These are phyloP conservation scores for Fusarium sp. DNA, from an alignment of 2,329 filamentous ascomycete genomes.

Conservation along the genomic window DNA sequence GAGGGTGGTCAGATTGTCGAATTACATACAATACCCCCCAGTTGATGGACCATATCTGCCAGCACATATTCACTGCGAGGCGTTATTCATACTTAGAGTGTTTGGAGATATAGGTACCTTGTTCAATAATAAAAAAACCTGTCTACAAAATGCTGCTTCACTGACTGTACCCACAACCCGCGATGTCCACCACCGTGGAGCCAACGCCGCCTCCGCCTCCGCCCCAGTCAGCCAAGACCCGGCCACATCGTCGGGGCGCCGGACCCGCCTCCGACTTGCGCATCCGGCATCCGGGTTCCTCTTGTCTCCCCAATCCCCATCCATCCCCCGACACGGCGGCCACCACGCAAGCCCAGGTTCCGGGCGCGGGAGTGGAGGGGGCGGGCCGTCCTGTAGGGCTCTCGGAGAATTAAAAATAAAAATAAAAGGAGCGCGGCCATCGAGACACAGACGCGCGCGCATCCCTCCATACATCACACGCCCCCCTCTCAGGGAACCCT, in stretches of 20 bases:
- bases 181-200: not conserved
- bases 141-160: not conserved
- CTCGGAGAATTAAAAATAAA: conserved; percentile 3
- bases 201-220: not conserved
- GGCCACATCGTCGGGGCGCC: conserved; percentile 5
- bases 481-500: conserved; percentile 2
- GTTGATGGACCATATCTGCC: not conserved
- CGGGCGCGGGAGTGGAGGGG: not conserved
- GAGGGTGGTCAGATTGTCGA: not conserved
- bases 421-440: not conserved
- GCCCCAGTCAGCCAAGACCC: not conserved
- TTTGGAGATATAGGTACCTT: not conserved
- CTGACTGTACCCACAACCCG: not conserved
- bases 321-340: not conserved
- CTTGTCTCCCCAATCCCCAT: not conserved
- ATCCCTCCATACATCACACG: not conserved
- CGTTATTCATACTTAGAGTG: not conserved
- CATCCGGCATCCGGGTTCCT: not conserved
- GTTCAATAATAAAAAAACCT: not conserved
- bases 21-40: not conserved
- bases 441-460: not conserved
- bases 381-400: not conserved
- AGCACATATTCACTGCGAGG: not conserved
- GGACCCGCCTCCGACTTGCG: not conserved
- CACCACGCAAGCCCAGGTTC: not conserved